These are phyloP conservation scores for Candida michaelii DNA, from an alignment of 805 yeast species.

Conservation along the genomic window DNA sequence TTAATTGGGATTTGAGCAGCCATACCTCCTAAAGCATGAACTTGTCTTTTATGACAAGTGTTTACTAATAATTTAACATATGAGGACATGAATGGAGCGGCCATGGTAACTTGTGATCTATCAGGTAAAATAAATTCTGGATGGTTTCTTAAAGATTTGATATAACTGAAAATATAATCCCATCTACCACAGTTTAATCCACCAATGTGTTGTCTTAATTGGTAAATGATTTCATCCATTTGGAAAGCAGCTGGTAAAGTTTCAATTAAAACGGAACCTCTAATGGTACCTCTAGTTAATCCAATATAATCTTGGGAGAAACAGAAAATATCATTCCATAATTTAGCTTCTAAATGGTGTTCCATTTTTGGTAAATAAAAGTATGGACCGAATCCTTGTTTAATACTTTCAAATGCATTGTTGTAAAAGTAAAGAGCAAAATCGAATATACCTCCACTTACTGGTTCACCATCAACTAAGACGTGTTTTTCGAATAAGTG, in stretches of 20 bases:
- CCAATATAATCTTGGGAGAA: constrained; percentile 71
- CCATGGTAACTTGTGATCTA: constrained; percentile 77
- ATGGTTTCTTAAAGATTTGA: constrained; percentile 71
- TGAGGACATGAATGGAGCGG: constrained; percentile 76
- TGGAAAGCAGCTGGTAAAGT: constrained; percentile 85
- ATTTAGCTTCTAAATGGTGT: constrained; percentile 76
- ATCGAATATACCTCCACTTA: constrained; percentile 75
- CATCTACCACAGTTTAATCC: constrained; percentile 89
- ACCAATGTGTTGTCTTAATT: constrained; percentile 71
- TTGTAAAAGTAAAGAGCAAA: constrained; percentile 77
- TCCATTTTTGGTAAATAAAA: constrained; percentile 86
- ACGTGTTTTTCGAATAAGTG: constrained; percentile 77
- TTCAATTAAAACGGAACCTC: constrained; percentile 81
- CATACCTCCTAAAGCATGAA: constrained; percentile 90
- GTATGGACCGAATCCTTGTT: constrained; percentile 75
- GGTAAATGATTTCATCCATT: constrained; percentile 80
- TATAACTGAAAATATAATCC: constrained; percentile 83
- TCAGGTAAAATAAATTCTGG: constrained; percentile 72
- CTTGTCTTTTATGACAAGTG: constrained; percentile 74
- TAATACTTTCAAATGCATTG: constrained; percentile 62
- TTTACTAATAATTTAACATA: constrained; percentile 73
- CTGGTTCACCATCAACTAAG: constrained; percentile 70
- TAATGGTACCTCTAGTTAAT: constrained; percentile 71
- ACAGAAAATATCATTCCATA: constrained; percentile 81
- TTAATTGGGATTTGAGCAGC: constrained; percentile 86